Conservation (phyloP, 352 stramenopile species). For the Blastocystis sp. region DNA sequence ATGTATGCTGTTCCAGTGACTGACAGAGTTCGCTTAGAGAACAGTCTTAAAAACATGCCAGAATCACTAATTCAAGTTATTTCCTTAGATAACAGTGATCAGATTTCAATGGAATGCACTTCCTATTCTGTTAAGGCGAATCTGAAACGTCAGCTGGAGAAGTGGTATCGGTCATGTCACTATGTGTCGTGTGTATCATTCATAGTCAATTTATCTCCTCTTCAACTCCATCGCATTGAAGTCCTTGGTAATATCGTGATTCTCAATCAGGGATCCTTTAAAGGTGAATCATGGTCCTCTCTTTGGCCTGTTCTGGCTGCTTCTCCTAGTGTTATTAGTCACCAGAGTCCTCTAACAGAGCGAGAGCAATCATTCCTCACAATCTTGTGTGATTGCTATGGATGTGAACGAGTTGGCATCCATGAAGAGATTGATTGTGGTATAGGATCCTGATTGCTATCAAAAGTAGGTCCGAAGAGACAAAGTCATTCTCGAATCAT, state of each 20-base stretch:
- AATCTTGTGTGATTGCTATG: neutral
- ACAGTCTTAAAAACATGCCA: neutral
- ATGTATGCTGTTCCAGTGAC: neutral
- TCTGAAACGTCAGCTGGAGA: neutral
- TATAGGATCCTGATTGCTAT: too few relatives aligned
- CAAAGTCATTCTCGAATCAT: constrained; percentile 20
- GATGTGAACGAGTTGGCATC: neutral
- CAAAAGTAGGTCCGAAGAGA: neutral
- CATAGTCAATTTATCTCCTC: too few relatives aligned
- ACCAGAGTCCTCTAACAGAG: neutral
- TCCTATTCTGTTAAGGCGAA: neutral
- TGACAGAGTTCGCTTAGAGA: neutral
- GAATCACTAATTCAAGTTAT: neutral
- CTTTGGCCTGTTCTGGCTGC: neutral
- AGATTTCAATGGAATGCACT: neutral
- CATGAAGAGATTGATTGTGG: constrained; percentile 26
- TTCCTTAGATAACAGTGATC: neutral
- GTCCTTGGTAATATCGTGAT: neutral
- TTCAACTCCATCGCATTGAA: constrained; percentile 5
- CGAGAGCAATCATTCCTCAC: too few relatives aligned
- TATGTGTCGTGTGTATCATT: too few relatives aligned
- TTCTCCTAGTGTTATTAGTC: neutral
- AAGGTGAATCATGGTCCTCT: neutral
- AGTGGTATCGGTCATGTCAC: neutral
- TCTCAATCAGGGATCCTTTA: neutral